Percentiles rank a stretch among this genome's conserved stretches.
Evolutionary conservation across 2,329 filamentous ascomycete genomes (phyloP).

Genomic region (Chaetomium sp.): DNA sequence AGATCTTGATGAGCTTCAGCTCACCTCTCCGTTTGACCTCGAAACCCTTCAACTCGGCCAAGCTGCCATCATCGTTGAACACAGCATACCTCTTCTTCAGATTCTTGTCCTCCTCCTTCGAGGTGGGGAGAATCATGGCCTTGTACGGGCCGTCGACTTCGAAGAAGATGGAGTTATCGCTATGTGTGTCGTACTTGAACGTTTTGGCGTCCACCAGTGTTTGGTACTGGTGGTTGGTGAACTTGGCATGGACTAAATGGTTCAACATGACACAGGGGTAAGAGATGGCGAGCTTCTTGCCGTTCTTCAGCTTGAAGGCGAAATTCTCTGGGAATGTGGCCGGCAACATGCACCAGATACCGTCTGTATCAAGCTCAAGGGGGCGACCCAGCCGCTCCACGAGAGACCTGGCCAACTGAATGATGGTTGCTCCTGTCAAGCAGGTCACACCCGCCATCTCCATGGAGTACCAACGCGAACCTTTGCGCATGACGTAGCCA

Average conservation of each 20-base stretch:
- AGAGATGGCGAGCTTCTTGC: conserved; percentile 94
- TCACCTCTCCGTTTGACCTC: conserved; percentile 97
- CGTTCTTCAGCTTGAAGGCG: conserved; percentile 87
- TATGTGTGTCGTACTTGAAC: conserved; percentile 93
- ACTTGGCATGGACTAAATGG: conserved; percentile 89
- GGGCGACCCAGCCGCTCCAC: conserved; percentile 92
- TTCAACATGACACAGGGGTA: conserved; percentile 99
- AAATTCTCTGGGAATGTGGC: conserved; percentile 97
- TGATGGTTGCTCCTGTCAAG: conserved; percentile 92
- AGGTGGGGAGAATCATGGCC: conserved; percentile 95
- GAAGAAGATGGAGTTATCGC: conserved; percentile 99
- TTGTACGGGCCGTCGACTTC: conserved; percentile 97
- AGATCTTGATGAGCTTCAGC: conserved; percentile 99
- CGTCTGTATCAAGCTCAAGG: conserved; percentile 93
- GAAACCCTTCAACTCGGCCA: conserved; percentile 96
- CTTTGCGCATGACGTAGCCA: conserved; percentile 98
- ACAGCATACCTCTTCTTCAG: conserved; percentile 99
- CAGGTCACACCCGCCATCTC: conserved; percentile 99
- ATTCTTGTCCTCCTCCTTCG: conserved; percentile 99
- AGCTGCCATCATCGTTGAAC: conserved; percentile 95
- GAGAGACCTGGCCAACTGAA: conserved; percentile 90
- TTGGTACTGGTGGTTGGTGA: conserved; percentile 98
- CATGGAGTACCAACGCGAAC: conserved; percentile 97
- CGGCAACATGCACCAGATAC: conserved; percentile 99
- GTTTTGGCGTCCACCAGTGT: conserved; percentile 76